Evolutionary conservation across 805 yeast genomes (phyloP), one percentile per base, ranked within the genome.

Genomic region (Komagataella mondaviorum): DNA sequence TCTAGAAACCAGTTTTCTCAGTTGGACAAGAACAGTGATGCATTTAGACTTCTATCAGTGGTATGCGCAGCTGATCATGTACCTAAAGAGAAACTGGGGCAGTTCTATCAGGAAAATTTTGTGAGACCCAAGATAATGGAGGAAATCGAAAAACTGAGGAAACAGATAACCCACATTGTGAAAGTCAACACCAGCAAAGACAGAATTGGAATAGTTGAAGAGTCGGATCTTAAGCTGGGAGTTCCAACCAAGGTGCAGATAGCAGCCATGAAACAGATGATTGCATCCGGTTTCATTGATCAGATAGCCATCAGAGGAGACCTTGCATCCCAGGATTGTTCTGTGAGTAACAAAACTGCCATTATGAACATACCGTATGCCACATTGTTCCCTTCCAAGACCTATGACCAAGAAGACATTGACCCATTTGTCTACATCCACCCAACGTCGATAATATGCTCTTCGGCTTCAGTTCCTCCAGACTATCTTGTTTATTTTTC

Each of bases 281-380:
- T 91, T 3, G 78, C 96, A 5, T 83, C 97, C 0, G 99, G 98
- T 0, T 93, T 86, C 59, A 74, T 93, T 45, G 99, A 93, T 64
- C 95, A 87, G 61, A 76, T 91, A 20, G 95, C 95, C 1, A 77
- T 88, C 14, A 73, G 98, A 55, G 90, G 88, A 1, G 97, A 90
- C 60, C 57, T 80, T 36, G 67, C 81, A 6, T 80, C 86, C 17
- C 71, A 81, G 1, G 95, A 85, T 17, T 71, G 80, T 6, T 71
- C 66, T 48, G 65, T 83, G 3, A 70, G 83, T 1, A 84, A 83
- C 54, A 81, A 75, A 50, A 70, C 83, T 4, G 71, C 68, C 46
- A 72, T 83, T 45, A 75, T 72, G 51, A 77, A 72, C 52, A 71
- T 87, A 12, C 93, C 93, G 1, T 87, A 85, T 57, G 60, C 75